Evolutionary conservation across 2,329 filamentous ascomycete species (phyloP).

Genomic region (Aspergillus jensenii): DNA sequence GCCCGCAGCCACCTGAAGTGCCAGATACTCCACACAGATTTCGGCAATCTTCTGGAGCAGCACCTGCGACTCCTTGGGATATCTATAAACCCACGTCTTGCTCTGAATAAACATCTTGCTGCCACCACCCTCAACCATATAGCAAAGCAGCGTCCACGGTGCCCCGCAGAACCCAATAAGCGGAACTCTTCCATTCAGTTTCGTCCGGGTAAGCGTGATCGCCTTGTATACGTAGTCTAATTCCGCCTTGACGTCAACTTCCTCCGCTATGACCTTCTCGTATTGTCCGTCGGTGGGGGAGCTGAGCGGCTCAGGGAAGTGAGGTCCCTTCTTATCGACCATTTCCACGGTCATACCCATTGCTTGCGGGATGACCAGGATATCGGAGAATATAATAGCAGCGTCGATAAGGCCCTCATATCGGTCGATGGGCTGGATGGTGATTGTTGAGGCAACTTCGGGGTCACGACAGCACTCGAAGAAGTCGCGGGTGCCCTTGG

Average conservation of each 20-base stretch:
- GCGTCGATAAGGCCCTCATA: conserved; percentile 89
- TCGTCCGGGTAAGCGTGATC: conserved; percentile 85
- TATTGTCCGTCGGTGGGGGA: conserved; percentile 83
- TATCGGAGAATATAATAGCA: conserved; percentile 98
- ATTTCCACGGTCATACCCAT: conserved; percentile 99
- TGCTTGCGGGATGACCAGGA: conserved; percentile 94
- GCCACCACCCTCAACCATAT: conserved; percentile 98
- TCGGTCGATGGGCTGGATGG: conserved; percentile 90
- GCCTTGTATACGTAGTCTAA: conserved; percentile 95
- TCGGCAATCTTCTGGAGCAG: conserved; percentile 89
- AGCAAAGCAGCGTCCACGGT: conserved; percentile 95
- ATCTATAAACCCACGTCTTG: conserved; percentile 96
- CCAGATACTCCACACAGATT: conserved; percentile 91
- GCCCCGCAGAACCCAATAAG: conserved; percentile 96
- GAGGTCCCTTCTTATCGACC: conserved; percentile 94
- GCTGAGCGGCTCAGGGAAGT: conserved; percentile 82
- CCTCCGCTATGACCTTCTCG: conserved; percentile 67
- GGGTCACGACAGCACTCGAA: conserved; percentile 96
- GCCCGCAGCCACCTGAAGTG: conserved; percentile 86
- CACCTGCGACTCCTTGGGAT: conserved; percentile 74
- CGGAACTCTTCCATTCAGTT: conserved; percentile 83
- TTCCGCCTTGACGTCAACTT: conserved; percentile 82
- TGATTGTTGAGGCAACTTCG: conserved; percentile 89
- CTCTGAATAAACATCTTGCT: conserved; percentile 91
- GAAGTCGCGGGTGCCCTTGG: conserved; percentile 87